phyloP scores from a whole-genome alignment of 495 filamentous ascomycete genomes.

The Hypoxylon crocopeplum region DNA sequence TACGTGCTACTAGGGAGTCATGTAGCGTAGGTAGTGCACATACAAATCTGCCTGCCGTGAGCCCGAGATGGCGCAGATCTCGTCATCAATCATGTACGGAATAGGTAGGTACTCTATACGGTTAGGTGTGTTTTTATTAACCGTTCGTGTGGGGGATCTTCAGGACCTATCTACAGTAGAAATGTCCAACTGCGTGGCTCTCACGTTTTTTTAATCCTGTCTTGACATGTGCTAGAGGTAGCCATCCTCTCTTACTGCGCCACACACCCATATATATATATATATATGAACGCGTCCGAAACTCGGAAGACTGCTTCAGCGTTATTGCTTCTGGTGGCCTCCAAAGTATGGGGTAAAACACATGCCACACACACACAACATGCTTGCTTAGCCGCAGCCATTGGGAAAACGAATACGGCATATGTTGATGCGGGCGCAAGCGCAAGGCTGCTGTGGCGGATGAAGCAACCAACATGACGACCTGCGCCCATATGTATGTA shows the following conservation, averaged over 20 bases:
- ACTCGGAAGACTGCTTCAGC: too few relatives aligned
- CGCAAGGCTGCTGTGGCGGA: slow-evolving; percentile 26
- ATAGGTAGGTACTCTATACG: slow-evolving; percentile 10
- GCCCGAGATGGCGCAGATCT: slow-evolving; percentile 14
- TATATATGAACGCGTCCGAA: not conserved
- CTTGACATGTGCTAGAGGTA: slow-evolving; percentile 7
- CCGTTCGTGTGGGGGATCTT: not conserved
- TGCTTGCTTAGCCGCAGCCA: too few relatives aligned
- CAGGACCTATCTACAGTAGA: not conserved
- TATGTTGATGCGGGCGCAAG: not conserved
- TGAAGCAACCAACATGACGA: slow-evolving; percentile 11
- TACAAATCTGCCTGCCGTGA: slow-evolving; percentile 10
- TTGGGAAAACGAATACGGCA: too few relatives aligned
- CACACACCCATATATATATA: slow-evolving; percentile 5
- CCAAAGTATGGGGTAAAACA: not conserved
- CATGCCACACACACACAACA: not conserved
- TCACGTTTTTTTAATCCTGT: slow-evolving; percentile 13
- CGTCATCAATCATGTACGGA: slow-evolving; percentile 8
- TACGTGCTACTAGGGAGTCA: not conserved
- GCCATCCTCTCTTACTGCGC: slow-evolving; percentile 9
- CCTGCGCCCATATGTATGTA: too few relatives aligned
- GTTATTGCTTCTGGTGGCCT: too few relatives aligned
- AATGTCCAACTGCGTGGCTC: slow-evolving; percentile 9
- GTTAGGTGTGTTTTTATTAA: too few relatives aligned
- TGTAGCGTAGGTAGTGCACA: too few relatives aligned